Evolutionary conservation across 208 protist genomes (phyloP).

Genomic region (Crithidia acanthocephali): DNA sequence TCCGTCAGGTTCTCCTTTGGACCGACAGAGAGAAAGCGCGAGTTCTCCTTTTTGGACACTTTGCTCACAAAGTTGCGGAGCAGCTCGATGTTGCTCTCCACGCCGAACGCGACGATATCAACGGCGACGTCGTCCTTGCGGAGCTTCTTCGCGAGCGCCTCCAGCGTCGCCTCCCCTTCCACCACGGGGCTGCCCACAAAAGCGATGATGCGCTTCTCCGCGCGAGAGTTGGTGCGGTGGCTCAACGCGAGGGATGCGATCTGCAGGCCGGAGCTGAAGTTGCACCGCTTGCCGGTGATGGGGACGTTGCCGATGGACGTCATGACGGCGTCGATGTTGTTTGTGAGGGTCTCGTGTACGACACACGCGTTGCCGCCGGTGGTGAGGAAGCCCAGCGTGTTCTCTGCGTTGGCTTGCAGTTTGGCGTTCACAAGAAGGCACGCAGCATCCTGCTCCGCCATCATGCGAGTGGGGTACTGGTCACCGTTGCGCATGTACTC

Average conservation of each 20-base stretch:
- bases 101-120: constrained; percentile 97
- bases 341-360: constrained; percentile 95
- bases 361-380: constrained; percentile 91
- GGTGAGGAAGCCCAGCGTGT: constrained; percentile 96
- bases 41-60: constrained; percentile 88
- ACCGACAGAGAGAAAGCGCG: constrained; percentile 85
- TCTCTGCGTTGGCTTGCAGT: constrained; percentile 97
- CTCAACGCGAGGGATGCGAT: constrained; percentile 97
- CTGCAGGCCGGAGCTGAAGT: constrained; percentile 92
- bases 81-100: constrained; percentile 90
- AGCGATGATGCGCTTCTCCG: constrained; percentile 97
- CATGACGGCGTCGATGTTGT: constrained; percentile 95
- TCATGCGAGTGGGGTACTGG: constrained; percentile 95
- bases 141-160: constrained; percentile 94
- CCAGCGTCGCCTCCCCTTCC: constrained; percentile 90
- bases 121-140: constrained; percentile 98
- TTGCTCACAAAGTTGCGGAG: constrained; percentile 92
- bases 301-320: constrained; percentile 86
- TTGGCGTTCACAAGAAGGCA: constrained; percentile 95
- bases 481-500: constrained; percentile 99
- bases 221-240: constrained; percentile 95
- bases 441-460: constrained; percentile 96
- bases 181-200: constrained; percentile 97
- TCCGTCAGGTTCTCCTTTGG: constrained; percentile 89
- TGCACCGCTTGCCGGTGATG: constrained; percentile 82